These are phyloP conservation scores for Globisporangium cystogenes DNA, from an alignment of 352 stramenopile genomes.

Conservation along the genomic window DNA sequence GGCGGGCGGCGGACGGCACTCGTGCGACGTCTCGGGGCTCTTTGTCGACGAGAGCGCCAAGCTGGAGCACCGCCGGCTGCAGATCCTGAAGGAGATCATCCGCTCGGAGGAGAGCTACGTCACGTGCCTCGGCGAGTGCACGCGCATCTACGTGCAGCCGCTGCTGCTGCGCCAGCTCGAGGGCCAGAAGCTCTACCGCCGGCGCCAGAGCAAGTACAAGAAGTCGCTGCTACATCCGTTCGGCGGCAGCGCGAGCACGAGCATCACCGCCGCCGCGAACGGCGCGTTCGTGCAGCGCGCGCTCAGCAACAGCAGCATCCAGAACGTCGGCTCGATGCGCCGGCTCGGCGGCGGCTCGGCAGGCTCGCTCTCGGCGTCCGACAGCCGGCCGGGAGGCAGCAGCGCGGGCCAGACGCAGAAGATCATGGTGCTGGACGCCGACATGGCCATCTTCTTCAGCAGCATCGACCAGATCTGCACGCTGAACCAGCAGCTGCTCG, in stretches of 20 bases:
- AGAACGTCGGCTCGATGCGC: constrained; percentile 27
- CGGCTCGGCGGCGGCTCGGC: constrained; percentile 19
- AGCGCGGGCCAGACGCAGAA: constrained; percentile 20
- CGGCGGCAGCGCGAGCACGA: constrained; percentile 30
- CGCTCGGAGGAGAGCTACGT: constrained; percentile 84
- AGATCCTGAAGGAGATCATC: constrained; percentile 83
- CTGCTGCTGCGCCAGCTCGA: constrained; percentile 75
- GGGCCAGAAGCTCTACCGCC: constrained; percentile 58
- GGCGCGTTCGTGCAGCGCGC: constrained; percentile 23
- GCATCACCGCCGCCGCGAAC: constrained; percentile 22
- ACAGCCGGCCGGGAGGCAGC: constrained; percentile 14
- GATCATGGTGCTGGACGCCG: constrained; percentile 71
- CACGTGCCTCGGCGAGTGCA: constrained; percentile 76
- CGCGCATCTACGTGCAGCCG: constrained; percentile 78
- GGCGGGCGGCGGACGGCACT: constrained; percentile 9
- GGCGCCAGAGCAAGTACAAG: constrained; percentile 60
- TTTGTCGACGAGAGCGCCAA: constrained; percentile 44
- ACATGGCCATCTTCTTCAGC: constrained; percentile 86
- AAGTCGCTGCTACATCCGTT: constrained; percentile 53
- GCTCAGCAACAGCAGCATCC: constrained; percentile 40
- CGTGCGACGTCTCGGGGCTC: constrained; percentile 21
- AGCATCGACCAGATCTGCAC: constrained; percentile 87
- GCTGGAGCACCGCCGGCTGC: constrained; percentile 50
- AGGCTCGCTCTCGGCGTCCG: constrained; percentile 9
- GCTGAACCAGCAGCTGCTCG: constrained; percentile 83